Percentiles rank a stretch among this genome's conserved stretches.
Evolutionary conservation across 78 protist species (phyloP).

Genomic region (Acrasis kona): DNA sequence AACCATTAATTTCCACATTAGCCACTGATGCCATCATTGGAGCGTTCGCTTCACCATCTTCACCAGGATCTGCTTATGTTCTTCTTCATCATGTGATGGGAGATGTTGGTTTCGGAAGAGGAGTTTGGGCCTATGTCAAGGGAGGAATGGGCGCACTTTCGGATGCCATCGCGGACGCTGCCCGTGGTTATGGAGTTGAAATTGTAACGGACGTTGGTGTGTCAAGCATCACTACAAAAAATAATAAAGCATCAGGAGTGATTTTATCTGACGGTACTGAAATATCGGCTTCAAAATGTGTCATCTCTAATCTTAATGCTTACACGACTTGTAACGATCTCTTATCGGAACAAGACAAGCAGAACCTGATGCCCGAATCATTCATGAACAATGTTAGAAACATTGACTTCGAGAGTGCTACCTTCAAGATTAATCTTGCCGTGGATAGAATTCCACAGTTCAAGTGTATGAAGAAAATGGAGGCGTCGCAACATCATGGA

Average conservation of each 20-base stretch:
- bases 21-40: slow-evolving; percentile 62
- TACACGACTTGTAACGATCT: slow-evolving; percentile 8
- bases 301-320: slow-evolving; percentile 24
- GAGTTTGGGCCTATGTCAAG: slow-evolving; percentile 37
- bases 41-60: slow-evolving; percentile 12
- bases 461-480: neutral
- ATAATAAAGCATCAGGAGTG: neutral
- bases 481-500: neutral
- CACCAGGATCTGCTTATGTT: slow-evolving; percentile 39
- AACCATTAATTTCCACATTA: slow-evolving; percentile 30
- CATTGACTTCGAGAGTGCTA: slow-evolving; percentile 20
- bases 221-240: neutral
- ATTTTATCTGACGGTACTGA: neutral
- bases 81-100: slow-evolving; percentile 60
- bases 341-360: neutral
- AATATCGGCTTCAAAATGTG: neutral
- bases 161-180: slow-evolving; percentile 15
- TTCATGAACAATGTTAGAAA: neutral
- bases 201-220: neutral
- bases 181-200: slow-evolving; percentile 4
- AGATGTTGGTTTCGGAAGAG: slow-evolving; percentile 1
- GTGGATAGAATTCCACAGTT: slow-evolving; percentile 30
- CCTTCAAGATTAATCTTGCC: slow-evolving; percentile 42
- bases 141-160: slow-evolving; percentile 49
- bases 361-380: neutral